Percentiles rank a stretch among this genome's conserved stretches.
phyloP scores from a whole-genome alignment of 2,329 filamentous ascomycete species.

The Pseudopyricularia cyperi region DNA sequence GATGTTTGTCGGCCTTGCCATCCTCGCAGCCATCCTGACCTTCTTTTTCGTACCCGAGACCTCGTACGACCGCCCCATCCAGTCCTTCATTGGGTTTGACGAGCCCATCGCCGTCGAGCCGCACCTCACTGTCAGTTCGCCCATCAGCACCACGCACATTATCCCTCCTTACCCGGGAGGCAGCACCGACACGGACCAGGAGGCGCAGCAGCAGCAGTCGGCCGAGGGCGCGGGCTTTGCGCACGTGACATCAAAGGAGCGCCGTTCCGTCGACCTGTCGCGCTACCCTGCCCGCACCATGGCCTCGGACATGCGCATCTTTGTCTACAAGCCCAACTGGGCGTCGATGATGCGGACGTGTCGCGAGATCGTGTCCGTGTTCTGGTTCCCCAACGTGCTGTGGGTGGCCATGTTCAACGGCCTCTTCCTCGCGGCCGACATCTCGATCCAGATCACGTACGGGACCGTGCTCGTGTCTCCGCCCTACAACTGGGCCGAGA shows the following conservation, averaged over 20 bases:
- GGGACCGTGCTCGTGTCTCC: slow-evolving; percentile 18
- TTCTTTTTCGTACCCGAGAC: slow-evolving; percentile 22
- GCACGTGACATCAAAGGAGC: not conserved
- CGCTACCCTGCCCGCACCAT: slow-evolving; percentile 4
- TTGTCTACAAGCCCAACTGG: slow-evolving; percentile 5
- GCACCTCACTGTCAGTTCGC: not conserved
- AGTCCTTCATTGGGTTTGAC: not conserved
- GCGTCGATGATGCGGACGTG: slow-evolving; percentile 3
- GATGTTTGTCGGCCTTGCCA: slow-evolving; percentile 12
- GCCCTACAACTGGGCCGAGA: slow-evolving; percentile 23
- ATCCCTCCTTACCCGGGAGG: not conserved
- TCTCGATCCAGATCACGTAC: slow-evolving; percentile 28
- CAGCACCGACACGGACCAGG: not conserved
- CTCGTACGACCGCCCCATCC: slow-evolving; percentile 4
- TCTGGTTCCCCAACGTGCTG: slow-evolving; percentile 3
- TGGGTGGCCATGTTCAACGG: slow-evolving; percentile 4
- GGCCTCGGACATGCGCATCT: slow-evolving; percentile 5
- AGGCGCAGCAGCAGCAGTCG: not conserved
- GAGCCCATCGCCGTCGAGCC: not conserved
- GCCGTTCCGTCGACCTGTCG: slow-evolving; percentile 1
- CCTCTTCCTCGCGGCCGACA: slow-evolving; percentile 19
- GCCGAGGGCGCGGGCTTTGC: not conserved
- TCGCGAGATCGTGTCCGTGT: slow-evolving; percentile 3
- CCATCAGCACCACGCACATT: not conserved
- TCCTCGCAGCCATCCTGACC: slow-evolving; percentile 28